phyloP scores from a whole-genome alignment of 805 yeast species.

The Maudiozyma saulgeensis region DNA sequence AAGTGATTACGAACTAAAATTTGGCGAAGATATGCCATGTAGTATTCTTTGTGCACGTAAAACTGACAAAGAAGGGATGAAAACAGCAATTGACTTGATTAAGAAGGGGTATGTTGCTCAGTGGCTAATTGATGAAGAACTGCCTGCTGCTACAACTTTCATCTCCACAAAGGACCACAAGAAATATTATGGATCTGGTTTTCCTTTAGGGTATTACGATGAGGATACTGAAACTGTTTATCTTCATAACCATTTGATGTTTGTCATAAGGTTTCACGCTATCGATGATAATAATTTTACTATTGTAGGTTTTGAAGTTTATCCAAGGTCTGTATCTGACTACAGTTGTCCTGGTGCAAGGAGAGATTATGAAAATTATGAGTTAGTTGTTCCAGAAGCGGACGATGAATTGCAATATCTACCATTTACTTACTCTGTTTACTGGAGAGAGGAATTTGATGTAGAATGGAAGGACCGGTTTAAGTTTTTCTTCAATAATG shows the following conservation, averaged over 20 bases:
- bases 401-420: conserved; percentile 34
- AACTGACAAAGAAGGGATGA: conserved; percentile 42
- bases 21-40: conserved; percentile 61
- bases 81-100: conserved; percentile 51
- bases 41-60: conserved; percentile 55
- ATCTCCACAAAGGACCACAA: conserved; percentile 46
- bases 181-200: conserved; percentile 77
- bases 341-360: conserved; percentile 68
- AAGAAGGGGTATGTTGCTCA: conserved; percentile 66
- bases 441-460: conserved; percentile 74
- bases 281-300: conserved; percentile 38
- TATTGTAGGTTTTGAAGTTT: conserved; percentile 84
- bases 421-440: conserved; percentile 77
- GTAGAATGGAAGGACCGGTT: conserved; percentile 62
- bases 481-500: conserved; percentile 58
- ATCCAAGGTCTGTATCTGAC: conserved; percentile 69
- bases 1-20: conserved; percentile 55
- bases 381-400: conserved; percentile 36
- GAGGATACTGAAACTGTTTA: conserved; percentile 43
- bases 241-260: conserved; percentile 70
- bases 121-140: conserved; percentile 66
- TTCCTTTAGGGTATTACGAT: conserved; percentile 67
- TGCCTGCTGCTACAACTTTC: conserved; percentile 84
- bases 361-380: conserved; percentile 47
- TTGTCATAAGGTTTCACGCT: conserved; percentile 65